phyloP scores from a whole-genome alignment of 2,329 filamentous ascomycete genomes.

The Xylaria sp. region DNA sequence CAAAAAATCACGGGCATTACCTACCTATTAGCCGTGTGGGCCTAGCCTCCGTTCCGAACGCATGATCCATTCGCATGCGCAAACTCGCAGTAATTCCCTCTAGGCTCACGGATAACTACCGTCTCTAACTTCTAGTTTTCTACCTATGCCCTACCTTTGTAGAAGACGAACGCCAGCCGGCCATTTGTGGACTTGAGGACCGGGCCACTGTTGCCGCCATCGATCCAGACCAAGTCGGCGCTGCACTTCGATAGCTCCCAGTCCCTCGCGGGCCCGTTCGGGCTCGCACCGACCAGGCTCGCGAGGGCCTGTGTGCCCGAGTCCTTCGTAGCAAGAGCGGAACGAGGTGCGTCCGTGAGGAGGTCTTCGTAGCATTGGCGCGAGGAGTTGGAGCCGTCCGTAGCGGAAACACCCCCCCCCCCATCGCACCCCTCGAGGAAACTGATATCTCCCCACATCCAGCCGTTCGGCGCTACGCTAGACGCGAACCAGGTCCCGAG shows the following conservation, averaged over 20 bases:
- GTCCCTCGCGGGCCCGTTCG: conserved; percentile 9
- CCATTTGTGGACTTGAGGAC: conserved; percentile 15
- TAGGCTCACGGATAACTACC: no score
- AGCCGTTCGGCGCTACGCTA: conserved; percentile 12
- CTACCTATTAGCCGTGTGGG: no score
- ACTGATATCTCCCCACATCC: conserved; percentile 24
- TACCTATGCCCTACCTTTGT: conserved; percentile 11
- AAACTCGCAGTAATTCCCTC: no score
- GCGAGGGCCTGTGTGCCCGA: conserved; percentile 12
- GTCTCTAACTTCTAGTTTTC: background rate
- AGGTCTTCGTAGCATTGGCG: conserved; percentile 20
- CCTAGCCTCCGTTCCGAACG: no score
- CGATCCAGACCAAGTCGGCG: conserved; percentile 9
- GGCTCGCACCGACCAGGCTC: conserved; percentile 8
- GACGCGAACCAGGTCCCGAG: conserved; percentile 26
- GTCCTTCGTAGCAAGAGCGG: conserved; percentile 15
- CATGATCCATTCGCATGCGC: no score
- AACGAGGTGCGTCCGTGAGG: conserved; percentile 20
- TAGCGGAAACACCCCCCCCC: conserved; percentile 19
- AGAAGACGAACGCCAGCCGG: conserved; percentile 11
- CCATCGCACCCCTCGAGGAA: conserved; percentile 28
- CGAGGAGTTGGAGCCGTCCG: conserved; percentile 18
- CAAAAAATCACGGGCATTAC: no score
- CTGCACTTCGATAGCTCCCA: conserved; percentile 15
- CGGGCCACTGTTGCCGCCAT: conserved; percentile 1